phyloP scores from a whole-genome alignment of 352 stramenopile species.

The Globisporangium cederbergense region DNA sequence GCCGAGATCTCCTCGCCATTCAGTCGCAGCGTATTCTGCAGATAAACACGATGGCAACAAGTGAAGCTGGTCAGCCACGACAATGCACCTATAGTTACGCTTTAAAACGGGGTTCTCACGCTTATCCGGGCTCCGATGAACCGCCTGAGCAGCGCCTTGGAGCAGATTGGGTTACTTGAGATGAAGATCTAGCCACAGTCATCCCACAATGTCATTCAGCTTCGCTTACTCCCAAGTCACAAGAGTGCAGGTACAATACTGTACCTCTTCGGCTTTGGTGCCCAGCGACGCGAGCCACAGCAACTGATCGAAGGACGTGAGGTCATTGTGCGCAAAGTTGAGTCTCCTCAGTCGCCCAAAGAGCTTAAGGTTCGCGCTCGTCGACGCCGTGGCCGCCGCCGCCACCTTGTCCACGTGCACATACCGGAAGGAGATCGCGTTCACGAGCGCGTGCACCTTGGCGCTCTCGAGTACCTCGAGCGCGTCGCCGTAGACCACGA shows the following conservation, averaged over 20 bases:
- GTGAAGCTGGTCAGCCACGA: neutral
- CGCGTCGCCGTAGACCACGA: conserved; percentile 66
- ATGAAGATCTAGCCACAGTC: conserved; percentile 51
- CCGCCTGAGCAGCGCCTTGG: conserved; percentile 44
- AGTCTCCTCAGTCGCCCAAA: conserved; percentile 54
- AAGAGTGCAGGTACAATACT: neutral
- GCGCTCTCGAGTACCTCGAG: conserved; percentile 56
- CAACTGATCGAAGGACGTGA: conserved; percentile 61
- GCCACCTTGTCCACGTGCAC: conserved; percentile 43
- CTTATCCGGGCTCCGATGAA: conserved; percentile 50
- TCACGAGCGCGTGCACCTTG: conserved; percentile 49
- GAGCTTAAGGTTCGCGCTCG: conserved; percentile 48
- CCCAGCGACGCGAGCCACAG: conserved; percentile 49
- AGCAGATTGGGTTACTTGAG: conserved; percentile 53
- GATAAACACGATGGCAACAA: neutral
- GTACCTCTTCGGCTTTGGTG: conserved; percentile 63
- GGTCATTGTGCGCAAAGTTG: conserved; percentile 67
- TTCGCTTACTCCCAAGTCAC: neutral
- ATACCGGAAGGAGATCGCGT: conserved; percentile 67
- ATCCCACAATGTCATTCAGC: neutral
- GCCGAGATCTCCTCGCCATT: conserved; percentile 63
- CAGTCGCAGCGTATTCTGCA: conserved; percentile 55
- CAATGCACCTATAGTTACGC: neutral
- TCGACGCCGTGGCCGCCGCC: conserved; percentile 25
- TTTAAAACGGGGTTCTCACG: conserved; percentile 23